Evolutionary conservation across 2,329 filamentous ascomycete species (phyloP), one percentile per base, ranked within the genome.

Genomic region (Ophiosphaerella narmari): DNA sequence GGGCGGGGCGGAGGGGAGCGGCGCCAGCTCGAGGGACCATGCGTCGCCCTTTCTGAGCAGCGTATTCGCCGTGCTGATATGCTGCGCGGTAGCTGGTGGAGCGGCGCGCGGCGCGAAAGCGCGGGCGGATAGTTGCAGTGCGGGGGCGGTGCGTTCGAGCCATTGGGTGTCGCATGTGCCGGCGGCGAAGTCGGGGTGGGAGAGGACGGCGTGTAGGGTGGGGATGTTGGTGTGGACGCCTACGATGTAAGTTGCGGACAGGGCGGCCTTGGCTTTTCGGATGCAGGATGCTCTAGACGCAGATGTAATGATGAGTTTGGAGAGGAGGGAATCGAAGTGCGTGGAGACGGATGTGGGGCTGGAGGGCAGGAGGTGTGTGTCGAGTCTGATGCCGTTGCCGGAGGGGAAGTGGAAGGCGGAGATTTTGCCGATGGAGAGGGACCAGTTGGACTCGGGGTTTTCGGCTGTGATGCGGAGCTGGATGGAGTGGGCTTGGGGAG

Each of bases 351-450:
- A 65, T 0, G 76, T 69, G 0, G 74, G 65, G 1, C 72, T 68
- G 1, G 72, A 68, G 9, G 67, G 65, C n/a, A 77, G 70, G 1
- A 86, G 67, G 54, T 83, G 77, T 1, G 80, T 85, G 53, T 86
- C 83, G 2, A 85, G 74, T 16, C 83, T 70, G 11, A 85, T 73
- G 0, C 84, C 84, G 52, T 84, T 81, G 1, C 85, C 84, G 1
- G 70, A 72, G 0, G 85, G 84, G 3, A 86, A 79, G 7, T 73
- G 69, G 39, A 84, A 82, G 0, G 76, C 74, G 0, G 74, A 77
- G 13, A 86, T 79, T 48, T 83, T 85, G 32, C 85, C 85, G 39
- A 86, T 82, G 31, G 82, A 84, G 2, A 87, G 69, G 0, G 82
- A 75, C 70, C 82, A 86, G 42, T 79, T 72, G 35, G 72, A 76